Base-by-base conservation (phyloP, 2,329 filamentous ascomycete genomes). In the Apiospora rasikravindrae region DNA sequence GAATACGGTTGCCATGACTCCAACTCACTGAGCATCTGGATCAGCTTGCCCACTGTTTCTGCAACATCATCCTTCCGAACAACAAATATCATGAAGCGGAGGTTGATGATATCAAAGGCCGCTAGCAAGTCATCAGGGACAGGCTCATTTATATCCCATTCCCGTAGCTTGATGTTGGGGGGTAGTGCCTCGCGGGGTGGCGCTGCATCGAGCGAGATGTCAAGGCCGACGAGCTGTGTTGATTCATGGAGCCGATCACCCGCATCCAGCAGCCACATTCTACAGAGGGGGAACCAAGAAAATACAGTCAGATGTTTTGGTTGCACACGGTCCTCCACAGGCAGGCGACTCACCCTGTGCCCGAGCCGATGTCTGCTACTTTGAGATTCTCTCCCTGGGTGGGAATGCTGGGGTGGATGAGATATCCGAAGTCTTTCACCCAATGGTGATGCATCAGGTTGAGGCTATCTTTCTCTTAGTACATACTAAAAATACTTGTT, bases 191-290 rank as follows among this genome's bases (percentile, higher is more conserved):
- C 70, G 2, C 19, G 66, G 2, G 76, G 74, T 7, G 74, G 77
- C 24, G 73, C 71, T 1, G 75, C 74, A 24, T 75, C 67, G 47
- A 77, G 71, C 2, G 77, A 78, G 57, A 79, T 75, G 47, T 79
- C 76, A 2, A 79, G 71, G 4, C 74, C 75, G n/a, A 74, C 71
- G 1, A 78, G 67, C 14, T 72, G 70, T 13, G 75, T 69, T 22
- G 75, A 73, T 29, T 70, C 49, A 47, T 70, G n/a, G 11, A 75
- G 47, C 3, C 13, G 37, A 3, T 73, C 72, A 13, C 69, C 37
- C 4, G 72, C 68, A 70, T 73, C 72, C 8, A 45, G 7, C 11
- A 75, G 70, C 72, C 72, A 74, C 24, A 70, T 68, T 24, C 73
- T 61, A n/a, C 6, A 37, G 14, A 2, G 11, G 2, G 8, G 11